These are phyloP conservation scores for Chlamydomonas incerta DNA, from an alignment of 139 green algal genomes.

Conservation along the genomic window DNA sequence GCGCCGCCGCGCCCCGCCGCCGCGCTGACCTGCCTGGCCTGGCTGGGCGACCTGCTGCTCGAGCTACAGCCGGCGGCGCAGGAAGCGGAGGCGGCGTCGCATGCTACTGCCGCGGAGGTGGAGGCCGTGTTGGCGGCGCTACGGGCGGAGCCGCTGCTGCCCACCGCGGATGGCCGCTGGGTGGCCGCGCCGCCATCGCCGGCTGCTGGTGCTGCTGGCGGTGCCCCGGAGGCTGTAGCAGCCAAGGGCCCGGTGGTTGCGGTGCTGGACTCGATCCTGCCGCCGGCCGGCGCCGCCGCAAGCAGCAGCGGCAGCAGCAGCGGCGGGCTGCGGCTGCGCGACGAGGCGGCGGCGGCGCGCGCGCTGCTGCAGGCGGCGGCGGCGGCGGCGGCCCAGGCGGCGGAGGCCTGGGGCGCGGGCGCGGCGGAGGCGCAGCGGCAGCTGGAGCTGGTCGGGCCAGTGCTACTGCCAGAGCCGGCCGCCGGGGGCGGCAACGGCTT, in stretches of 20 bases:
- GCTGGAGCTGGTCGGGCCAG: constrained; percentile 3
- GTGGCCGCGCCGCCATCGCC: not conserved
- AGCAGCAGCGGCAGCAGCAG: not conserved
- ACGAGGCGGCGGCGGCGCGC: not conserved
- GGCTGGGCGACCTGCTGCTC: constrained; percentile 4
- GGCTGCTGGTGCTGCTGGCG: not conserved
- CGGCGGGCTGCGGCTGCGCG: not conserved
- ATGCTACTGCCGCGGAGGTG: not conserved
- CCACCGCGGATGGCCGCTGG: constrained; percentile 28
- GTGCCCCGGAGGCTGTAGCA: no score
- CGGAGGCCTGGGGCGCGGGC: not conserved
- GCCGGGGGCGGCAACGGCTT: not conserved
- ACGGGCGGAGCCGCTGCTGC: constrained; percentile 9
- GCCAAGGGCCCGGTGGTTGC: not conserved
- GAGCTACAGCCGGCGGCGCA: not conserved
- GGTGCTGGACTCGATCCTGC: not conserved
- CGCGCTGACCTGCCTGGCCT: constrained; percentile 9
- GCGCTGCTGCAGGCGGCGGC: not conserved
- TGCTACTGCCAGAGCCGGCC: not conserved
- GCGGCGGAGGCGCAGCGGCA: not conserved
- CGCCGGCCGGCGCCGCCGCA: no score
- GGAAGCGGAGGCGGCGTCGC: not conserved
- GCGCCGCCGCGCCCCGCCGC: not conserved
- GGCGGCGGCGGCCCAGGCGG: not conserved
- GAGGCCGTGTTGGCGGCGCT: constrained; percentile 1